phyloP scores from a whole-genome alignment of 179 eudicot species.

The Gypsophila paniculata region DNA sequence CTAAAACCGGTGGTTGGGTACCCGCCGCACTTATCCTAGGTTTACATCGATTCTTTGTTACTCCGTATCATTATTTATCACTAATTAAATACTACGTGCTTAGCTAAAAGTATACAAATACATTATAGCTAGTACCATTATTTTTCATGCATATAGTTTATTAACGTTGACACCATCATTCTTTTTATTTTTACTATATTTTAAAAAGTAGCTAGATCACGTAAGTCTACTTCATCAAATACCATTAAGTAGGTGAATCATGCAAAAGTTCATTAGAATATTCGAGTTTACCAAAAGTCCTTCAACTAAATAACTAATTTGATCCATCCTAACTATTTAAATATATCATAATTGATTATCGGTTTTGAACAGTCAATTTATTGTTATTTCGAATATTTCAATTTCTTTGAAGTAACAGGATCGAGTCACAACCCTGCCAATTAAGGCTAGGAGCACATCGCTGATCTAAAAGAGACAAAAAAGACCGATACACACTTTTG shows the following conservation, averaged over 20 bases:
- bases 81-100: neutral
- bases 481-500: too few relatives aligned
- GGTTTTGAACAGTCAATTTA: too few relatives aligned
- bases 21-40: slow-evolving; percentile 80
- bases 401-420: neutral
- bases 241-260: slow-evolving; percentile 7
- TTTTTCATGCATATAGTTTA: neutral
- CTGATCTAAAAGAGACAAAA: too few relatives aligned
- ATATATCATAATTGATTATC: too few relatives aligned
- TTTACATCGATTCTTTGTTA: slow-evolving; percentile 24
- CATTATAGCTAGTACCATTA: neutral
- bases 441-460: too few relatives aligned
- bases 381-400: too few relatives aligned
- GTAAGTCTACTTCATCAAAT: slow-evolving; percentile 7
- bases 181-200: neutral
- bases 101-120: neutral
- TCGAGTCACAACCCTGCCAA: too few relatives aligned
- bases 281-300: slow-evolving; percentile 11
- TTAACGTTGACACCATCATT: neutral
- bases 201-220: slow-evolving; percentile 9
- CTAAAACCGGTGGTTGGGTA: slow-evolving; percentile 87
- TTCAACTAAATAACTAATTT: neutral
- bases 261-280: slow-evolving; percentile 30
- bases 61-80: neutral
- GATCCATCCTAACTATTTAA: too few relatives aligned